These are phyloP conservation scores for Ustilago nuda DNA, from an alignment of 1,284 basidiomycete species.

Conservation along the genomic window DNA sequence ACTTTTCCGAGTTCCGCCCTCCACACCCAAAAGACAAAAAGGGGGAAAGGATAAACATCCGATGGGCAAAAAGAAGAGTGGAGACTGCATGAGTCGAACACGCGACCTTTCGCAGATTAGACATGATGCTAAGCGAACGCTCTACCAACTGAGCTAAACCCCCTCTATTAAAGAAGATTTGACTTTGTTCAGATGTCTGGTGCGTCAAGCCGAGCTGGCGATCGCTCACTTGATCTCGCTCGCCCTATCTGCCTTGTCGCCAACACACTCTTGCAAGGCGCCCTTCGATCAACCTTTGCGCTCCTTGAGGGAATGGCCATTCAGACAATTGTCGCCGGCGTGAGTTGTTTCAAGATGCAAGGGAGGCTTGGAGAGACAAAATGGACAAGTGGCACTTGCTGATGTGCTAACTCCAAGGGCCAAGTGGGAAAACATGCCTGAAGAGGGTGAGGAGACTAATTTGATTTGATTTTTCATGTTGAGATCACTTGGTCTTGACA, in stretches of 20 bases:
- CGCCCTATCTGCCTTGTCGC: slow-evolving; percentile 18
- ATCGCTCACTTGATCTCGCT: too few relatives aligned
- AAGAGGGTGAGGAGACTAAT: neutral
- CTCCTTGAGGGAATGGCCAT: neutral
- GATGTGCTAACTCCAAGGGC: too few relatives aligned
- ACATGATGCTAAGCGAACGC: slow-evolving; percentile 55
- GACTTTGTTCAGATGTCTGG: too few relatives aligned
- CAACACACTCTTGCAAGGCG: neutral
- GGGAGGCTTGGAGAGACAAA: too few relatives aligned
- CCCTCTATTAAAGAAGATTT: too few relatives aligned
- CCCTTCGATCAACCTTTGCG: neutral
- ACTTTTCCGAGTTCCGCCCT: slow-evolving; percentile 29
- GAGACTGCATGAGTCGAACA: slow-evolving; percentile 61
- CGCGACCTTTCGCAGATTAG: slow-evolving; percentile 55
- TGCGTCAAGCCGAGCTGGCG: too few relatives aligned
- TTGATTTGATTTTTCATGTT: neutral
- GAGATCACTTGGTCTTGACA: neutral
- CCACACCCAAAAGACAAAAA: slow-evolving; percentile 10
- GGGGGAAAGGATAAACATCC: neutral
- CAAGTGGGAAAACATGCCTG: neutral
- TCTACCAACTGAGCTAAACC: slow-evolving; percentile 60
- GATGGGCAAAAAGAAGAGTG: slow-evolving; percentile 17
- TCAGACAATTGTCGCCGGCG: too few relatives aligned
- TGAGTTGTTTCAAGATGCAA: too few relatives aligned
- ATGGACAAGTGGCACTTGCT: too few relatives aligned